Conservation (phyloP, 441 rosid species). For the Corymbia calophylla region DNA sequence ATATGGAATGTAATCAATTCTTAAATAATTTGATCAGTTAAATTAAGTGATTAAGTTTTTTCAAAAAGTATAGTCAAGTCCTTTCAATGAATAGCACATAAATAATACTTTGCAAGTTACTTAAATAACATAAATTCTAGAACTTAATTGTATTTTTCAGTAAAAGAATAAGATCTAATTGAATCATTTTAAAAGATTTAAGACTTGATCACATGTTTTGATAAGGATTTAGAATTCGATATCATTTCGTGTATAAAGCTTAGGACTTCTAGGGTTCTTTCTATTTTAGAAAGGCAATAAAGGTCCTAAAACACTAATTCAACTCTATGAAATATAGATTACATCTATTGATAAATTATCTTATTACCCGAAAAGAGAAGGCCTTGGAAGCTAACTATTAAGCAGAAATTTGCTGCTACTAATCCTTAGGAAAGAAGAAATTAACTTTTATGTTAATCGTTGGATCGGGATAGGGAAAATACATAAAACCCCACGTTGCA, state of each 20-base stretch:
- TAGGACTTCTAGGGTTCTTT: not conserved
- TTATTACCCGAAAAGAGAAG: not conserved
- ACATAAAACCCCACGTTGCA: not conserved
- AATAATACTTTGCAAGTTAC: not conserved
- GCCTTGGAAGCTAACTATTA: not conserved
- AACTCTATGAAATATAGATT: not conserved
- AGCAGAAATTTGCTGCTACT: not conserved
- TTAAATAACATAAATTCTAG: not conserved
- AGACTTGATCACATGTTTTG: not conserved
- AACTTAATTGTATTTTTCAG: not conserved
- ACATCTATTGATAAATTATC: not conserved
- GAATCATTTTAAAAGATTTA: not conserved
- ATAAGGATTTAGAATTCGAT: not conserved
- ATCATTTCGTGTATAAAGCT: not conserved
- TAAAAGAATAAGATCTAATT: not conserved
- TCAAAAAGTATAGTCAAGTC: not conserved
- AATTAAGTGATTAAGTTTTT: not conserved
- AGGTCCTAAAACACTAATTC: not conserved
- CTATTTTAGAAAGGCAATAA: not conserved
- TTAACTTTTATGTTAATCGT: not conserved
- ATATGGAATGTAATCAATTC: not conserved
- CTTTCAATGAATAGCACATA: not conserved
- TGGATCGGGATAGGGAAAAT: not conserved
- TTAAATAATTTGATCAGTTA: not conserved
- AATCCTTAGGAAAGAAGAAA: not conserved